These are phyloP conservation scores for thale cress (Arabidopsis thaliana) DNA, from an alignment of 345 rosid genomes.

Conservation along the genomic window DNA sequence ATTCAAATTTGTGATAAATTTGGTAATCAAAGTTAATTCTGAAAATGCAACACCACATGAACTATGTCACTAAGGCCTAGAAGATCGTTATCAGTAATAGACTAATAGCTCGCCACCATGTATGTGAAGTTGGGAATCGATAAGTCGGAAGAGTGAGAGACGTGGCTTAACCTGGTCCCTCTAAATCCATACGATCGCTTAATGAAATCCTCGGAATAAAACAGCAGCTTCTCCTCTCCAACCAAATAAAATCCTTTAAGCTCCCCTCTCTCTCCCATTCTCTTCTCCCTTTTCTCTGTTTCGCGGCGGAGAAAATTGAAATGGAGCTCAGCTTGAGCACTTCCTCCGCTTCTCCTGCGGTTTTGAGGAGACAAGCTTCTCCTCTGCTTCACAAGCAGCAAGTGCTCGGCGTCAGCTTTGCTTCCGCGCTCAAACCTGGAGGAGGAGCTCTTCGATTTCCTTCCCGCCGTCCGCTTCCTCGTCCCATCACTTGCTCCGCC, in stretches of 20 bases:
- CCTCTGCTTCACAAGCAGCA: slow-evolving; percentile 49
- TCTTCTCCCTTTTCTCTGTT: slow-evolving; percentile 28
- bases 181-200: slow-evolving; percentile 28
- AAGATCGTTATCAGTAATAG: neutral
- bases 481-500: slow-evolving; percentile 68
- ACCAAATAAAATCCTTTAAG: slow-evolving; percentile 43
- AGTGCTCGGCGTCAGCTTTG: slow-evolving; percentile 52
- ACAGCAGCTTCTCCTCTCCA: slow-evolving; percentile 51
- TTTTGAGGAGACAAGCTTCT: slow-evolving; percentile 44
- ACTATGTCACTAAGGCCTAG: neutral
- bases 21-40: neutral
- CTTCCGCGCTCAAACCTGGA: slow-evolving; percentile 46
- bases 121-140: slow-evolving; percentile 6
- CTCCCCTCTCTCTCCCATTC: slow-evolving; percentile 17
- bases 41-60: neutral
- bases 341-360: slow-evolving; percentile 47
- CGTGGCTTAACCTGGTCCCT: slow-evolving; percentile 51
- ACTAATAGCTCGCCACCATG: neutral
- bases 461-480: slow-evolving; percentile 41
- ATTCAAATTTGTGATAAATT: neutral
- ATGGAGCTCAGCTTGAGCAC: slow-evolving; percentile 62
- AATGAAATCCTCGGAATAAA: slow-evolving; percentile 19
- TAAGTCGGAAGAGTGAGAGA: slow-evolving; percentile 32
- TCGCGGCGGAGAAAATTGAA: slow-evolving; percentile 41
- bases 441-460: slow-evolving; percentile 52